Evolutionary conservation across 1,139 yeast genomes (phyloP).

Genomic region (Yamadazyma sp.): DNA sequence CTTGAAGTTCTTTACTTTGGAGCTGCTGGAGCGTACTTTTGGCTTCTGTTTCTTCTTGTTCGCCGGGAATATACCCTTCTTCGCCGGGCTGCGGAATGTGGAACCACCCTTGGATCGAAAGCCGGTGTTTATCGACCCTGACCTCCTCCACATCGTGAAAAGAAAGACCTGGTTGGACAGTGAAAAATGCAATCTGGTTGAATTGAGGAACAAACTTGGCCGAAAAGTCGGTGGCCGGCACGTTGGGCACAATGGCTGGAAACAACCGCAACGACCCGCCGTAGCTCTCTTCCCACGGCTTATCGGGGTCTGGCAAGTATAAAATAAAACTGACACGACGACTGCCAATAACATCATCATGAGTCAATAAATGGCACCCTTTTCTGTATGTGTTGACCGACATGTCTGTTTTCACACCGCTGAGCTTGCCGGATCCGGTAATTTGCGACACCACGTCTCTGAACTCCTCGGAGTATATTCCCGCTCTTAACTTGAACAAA

Average conservation of each 20-base stretch:
- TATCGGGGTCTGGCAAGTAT: constrained; percentile 90
- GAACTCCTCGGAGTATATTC: constrained; percentile 82
- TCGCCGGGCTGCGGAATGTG: constrained; percentile 96
- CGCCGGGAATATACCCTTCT: constrained; percentile 77
- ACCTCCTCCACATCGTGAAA: constrained; percentile 99
- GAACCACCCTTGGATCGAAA: constrained; percentile 98
- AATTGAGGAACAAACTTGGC: constrained; percentile 83
- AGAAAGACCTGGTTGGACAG: constrained; percentile 92
- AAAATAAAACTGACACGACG: constrained; percentile 90
- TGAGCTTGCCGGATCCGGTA: constrained; percentile 85
- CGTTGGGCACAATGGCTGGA: constrained; percentile 85
- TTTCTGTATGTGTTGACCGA: constrained; percentile 87
- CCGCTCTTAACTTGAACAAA: constrained; percentile 74
- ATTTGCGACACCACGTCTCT: constrained; percentile 78
- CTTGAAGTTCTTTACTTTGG: constrained; percentile 73
- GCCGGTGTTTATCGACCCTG: constrained; percentile 79
- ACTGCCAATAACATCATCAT: constrained; percentile 97
- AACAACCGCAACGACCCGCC: constrained; percentile 92
- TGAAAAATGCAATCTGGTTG: constrained; percentile 93
- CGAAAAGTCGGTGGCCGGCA: constrained; percentile 77
- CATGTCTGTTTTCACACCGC: constrained; percentile 90
- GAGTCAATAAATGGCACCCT: constrained; percentile 92
- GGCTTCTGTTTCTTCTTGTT: constrained; percentile 73
- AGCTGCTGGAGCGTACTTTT: constrained; percentile 78
- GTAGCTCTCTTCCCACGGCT: constrained; percentile 79